Conservation (phyloP, 2,329 filamentous ascomycete genomes). For the Cladophialophora yegresii region DNA sequence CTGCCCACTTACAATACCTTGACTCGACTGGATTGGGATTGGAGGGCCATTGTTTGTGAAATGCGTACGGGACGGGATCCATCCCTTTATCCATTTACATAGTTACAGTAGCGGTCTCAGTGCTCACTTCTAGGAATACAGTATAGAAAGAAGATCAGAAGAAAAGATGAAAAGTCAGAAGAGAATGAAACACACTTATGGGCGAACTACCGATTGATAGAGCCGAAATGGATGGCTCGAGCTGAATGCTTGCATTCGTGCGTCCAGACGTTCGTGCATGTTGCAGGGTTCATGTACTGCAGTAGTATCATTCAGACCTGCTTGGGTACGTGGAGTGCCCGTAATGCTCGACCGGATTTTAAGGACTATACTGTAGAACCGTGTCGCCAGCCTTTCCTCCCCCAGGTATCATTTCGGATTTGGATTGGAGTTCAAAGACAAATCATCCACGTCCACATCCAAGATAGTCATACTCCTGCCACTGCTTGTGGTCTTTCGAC, state of each 20-base stretch:
- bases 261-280: neutral
- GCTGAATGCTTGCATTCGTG: too few species aligned
- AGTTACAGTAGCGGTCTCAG: neutral
- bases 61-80: neutral
- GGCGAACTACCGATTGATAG: neutral
- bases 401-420: conserved; percentile 2
- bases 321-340: neutral
- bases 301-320: neutral
- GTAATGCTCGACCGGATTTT: neutral
- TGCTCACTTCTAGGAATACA: neutral
- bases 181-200: neutral
- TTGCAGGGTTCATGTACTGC: neutral
- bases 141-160: neutral
- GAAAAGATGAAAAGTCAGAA: neutral
- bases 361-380: neutral
- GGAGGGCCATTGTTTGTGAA: too few species aligned
- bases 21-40: neutral
- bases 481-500: conserved; percentile 15
- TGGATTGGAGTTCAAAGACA: conserved; percentile 10
- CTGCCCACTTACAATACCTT: neutral
- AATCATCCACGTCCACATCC: conserved; percentile 29
- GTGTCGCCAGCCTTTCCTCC: neutral
- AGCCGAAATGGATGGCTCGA: neutral
- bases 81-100: neutral
- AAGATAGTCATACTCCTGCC: conserved; percentile 23